Conservation (phyloP, 192 early-diverging fungal species). For the Fimicolochytrium jonesii region DNA sequence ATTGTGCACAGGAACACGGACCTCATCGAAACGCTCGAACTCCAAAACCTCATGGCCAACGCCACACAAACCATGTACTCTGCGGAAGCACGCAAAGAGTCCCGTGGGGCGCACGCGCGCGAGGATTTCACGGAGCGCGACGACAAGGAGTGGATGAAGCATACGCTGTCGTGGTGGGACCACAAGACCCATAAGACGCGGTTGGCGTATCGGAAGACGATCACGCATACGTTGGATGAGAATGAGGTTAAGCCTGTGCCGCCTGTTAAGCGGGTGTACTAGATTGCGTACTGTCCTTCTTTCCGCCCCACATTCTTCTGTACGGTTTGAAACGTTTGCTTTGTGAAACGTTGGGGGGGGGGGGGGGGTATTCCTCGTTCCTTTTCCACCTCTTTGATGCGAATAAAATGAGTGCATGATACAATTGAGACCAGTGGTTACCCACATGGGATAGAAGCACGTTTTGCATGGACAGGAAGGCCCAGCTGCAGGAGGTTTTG, state of each 20-base stretch:
- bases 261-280: slow-evolving; percentile 84
- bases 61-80: slow-evolving; percentile 82
- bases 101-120: slow-evolving; percentile 95
- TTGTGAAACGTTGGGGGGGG: too few relatives aligned
- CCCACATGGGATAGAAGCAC: too few relatives aligned
- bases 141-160: slow-evolving; percentile 97
- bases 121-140: slow-evolving; percentile 88
- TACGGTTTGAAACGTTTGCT: too few relatives aligned
- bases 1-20: slow-evolving; percentile 87
- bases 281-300: too few relatives aligned
- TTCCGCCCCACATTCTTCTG: too few relatives aligned
- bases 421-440: too few relatives aligned
- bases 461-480: too few relatives aligned
- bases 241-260: slow-evolving; percentile 89
- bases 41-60: slow-evolving; percentile 95
- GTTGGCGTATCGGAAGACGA: slow-evolving; percentile 83
- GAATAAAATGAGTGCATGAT: too few relatives aligned
- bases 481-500: too few relatives aligned
- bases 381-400: too few relatives aligned
- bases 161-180: slow-evolving; percentile 92
- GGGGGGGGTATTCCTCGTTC: too few relatives aligned
- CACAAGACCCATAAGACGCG: slow-evolving; percentile 70
- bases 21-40: slow-evolving; percentile 91
- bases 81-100: slow-evolving; percentile 92
- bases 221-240: slow-evolving; percentile 80